Conservation (phyloP, 257 asterid species). For the Thymus mandschuricus region DNA sequence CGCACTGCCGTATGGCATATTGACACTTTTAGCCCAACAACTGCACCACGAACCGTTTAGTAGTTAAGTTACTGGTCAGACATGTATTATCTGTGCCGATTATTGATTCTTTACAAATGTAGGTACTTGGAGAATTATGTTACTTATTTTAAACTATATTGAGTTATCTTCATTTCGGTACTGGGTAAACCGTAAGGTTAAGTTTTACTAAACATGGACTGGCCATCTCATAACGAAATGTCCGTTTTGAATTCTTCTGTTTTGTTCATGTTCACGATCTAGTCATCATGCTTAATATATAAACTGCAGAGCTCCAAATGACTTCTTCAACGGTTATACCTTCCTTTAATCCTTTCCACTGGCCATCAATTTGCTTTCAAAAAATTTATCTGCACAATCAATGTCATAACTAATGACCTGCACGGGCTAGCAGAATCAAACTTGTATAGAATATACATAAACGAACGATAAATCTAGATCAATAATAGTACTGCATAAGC, state of each 20-base stretch:
- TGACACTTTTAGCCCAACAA: background rate
- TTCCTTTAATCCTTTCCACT: background rate
- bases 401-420: background rate
- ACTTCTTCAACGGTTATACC: background rate
- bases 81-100: background rate
- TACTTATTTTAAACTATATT: background rate
- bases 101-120: constrained; percentile 1
- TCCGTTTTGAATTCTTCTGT: background rate
- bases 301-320: background rate
- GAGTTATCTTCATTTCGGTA: too few relatives aligned
- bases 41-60: background rate
- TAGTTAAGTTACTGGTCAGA: background rate
- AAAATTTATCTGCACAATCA: background rate
- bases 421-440: background rate
- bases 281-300: background rate
- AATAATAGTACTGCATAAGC: background rate
- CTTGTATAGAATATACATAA: background rate
- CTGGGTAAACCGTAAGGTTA: too few relatives aligned
- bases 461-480: background rate
- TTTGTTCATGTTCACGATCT: background rate
- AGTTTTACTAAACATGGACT: too few relatives aligned
- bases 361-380: background rate
- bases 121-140: background rate
- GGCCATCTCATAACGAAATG: too few relatives aligned
- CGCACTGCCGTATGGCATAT: background rate